These are phyloP conservation scores for Candida glaebosa DNA, from an alignment of 805 yeast genomes.

Conservation along the genomic window DNA sequence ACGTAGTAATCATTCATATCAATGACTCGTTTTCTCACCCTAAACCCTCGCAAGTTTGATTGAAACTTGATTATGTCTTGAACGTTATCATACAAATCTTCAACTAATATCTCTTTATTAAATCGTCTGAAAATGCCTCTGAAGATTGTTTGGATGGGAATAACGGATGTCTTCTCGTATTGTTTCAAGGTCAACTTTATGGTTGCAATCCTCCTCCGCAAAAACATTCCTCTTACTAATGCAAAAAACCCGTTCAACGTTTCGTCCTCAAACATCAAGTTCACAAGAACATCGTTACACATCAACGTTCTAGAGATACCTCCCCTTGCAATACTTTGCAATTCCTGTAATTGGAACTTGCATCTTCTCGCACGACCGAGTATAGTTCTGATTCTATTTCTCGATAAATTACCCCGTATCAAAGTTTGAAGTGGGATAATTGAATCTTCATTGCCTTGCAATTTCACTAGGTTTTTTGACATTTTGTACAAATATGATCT, in stretches of 20 bases:
- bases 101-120: conserved; percentile 49
- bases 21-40: conserved; percentile 33
- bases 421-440: conserved; percentile 35
- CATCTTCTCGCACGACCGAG: conserved; percentile 7
- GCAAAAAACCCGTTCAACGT: conserved; percentile 39
- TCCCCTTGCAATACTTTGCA: conserved; percentile 45
- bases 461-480: conserved; percentile 11
- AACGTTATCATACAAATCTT: conserved; percentile 47
- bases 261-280: conserved; percentile 37
- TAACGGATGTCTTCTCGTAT: conserved; percentile 22
- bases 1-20: conserved; percentile 46
- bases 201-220: conserved; percentile 24
- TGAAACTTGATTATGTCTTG: conserved; percentile 48
- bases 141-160: conserved; percentile 52
- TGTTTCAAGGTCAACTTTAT: conserved; percentile 15
- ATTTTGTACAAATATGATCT: conserved; percentile 23
- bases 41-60: conserved; percentile 47
- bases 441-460: conserved; percentile 17
- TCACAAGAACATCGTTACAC: conserved; percentile 40
- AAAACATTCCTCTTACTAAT: conserved; percentile 39
- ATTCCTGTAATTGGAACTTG: conserved; percentile 18
- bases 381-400: conserved; percentile 20
- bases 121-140: conserved; percentile 66
- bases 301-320: conserved; percentile 41
- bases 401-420: conserved; percentile 32